Percentiles rank a stretch among this genome's conserved stretches.
Evolutionary conservation across 345 rosid genomes (phyloP).

Genomic region (Turritis glabra): DNA sequence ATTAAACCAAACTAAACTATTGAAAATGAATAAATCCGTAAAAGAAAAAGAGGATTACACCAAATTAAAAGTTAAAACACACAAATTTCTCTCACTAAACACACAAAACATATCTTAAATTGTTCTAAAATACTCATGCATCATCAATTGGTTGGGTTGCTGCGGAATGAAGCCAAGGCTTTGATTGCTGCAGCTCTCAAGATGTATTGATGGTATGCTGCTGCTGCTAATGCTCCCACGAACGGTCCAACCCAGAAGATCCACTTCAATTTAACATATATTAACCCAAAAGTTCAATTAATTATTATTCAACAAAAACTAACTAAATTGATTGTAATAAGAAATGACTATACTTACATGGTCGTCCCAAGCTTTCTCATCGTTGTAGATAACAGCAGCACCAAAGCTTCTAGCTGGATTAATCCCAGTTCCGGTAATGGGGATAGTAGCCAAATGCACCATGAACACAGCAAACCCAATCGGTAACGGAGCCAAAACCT

Average conservation of each 20-base stretch:
- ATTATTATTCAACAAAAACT: not conserved
- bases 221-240: conserved; percentile 41
- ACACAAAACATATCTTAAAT: not conserved
- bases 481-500: conserved; percentile 39
- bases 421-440: conserved; percentile 38
- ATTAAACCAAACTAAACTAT: not conserved
- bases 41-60: not conserved
- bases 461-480: conserved; percentile 36
- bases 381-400: conserved; percentile 40
- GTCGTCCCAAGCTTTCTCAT: conserved; percentile 38
- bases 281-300: not conserved
- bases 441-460: conserved; percentile 38
- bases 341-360: conserved; percentile 20
- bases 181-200: conserved; percentile 41
- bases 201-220: conserved; percentile 39
- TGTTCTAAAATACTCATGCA: not conserved
- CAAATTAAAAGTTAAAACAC: not conserved
- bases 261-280: conserved; percentile 28
- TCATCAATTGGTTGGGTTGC: conserved; percentile 31
- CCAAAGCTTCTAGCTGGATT: conserved; percentile 40
- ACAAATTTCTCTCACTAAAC: not conserved
- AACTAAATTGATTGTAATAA: not conserved
- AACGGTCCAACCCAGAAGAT: conserved; percentile 49
- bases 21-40: not conserved
- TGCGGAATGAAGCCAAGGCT: conserved; percentile 45